Evolutionary conservation across 371 early-diverging fungal species (phyloP).

Genomic region (Nematocida sp.): DNA sequence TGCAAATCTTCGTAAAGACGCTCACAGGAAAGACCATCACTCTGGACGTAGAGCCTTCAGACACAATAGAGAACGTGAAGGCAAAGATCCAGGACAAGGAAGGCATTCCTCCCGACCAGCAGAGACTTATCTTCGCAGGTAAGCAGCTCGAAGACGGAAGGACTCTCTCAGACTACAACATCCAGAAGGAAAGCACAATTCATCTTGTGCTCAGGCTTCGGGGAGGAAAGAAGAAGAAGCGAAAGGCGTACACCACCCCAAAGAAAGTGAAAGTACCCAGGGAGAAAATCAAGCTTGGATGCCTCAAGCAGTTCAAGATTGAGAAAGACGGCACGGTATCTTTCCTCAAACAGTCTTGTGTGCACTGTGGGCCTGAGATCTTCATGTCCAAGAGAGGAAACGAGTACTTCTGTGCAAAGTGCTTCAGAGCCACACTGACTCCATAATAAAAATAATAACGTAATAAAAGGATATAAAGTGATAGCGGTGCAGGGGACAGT

Average conservation of each 20-base stretch:
- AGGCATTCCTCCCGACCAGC: constrained; percentile 56
- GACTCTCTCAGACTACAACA: constrained; percentile 68
- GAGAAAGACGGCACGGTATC: constrained; percentile 84
- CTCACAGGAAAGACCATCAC: no score
- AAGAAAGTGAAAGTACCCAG: constrained; percentile 58
- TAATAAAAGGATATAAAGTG: no score
- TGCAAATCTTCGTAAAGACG: constrained; percentile 91
- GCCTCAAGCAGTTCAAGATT: constrained; percentile 83
- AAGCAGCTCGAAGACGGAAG: constrained; percentile 72
- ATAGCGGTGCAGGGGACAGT: no score
- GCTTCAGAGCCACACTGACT: constrained; percentile 23
- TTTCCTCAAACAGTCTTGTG: constrained; percentile 83
- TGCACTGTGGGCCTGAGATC: constrained; percentile 89
- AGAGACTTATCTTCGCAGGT: constrained; percentile 91
- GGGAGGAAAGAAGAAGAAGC: constrained; percentile 67
- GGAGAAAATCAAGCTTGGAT: constrained; percentile 77
- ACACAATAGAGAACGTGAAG: no score
- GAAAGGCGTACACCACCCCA: constrained; percentile 63
- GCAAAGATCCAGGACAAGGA: constrained; percentile 55
- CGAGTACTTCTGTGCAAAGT: constrained; percentile 53
- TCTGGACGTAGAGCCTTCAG: no score
- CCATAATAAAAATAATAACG: constrained; percentile 8
- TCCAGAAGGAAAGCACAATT: constrained; percentile 90
- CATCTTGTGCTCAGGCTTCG: constrained; percentile 93
- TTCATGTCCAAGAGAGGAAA: constrained; percentile 79